Evolutionary conservation across 768 basidiomycete species (phyloP), one percentile per base, ranked within the genome.

Genomic region (Amanita pseudoporphyria): DNA sequence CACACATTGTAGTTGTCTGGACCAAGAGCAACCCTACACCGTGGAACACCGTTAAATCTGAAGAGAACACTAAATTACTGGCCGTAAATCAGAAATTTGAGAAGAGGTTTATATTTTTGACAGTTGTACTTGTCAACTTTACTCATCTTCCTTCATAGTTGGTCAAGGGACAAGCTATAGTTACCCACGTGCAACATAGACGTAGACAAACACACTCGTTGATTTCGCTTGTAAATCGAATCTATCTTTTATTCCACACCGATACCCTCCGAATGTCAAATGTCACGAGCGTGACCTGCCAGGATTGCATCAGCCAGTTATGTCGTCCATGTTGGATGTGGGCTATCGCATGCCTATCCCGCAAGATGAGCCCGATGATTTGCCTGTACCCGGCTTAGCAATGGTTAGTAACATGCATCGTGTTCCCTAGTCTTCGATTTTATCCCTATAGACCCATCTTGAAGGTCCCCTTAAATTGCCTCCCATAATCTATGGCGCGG

Each of bases 21-120:
- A 74, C 75, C 49, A 77, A 76, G 57, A 76, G 39, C 63, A 93
- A 94, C 73, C 89, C 89, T 31, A 82, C 81, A 18, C 91, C 91
- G n/a, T 93, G 87, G 87, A 87, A 88, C 67, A 74, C 78, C 50
- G 76, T 92, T 62, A 74, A 86, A 62, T 81, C 74, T 33, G 73
- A 83, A 59, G 81, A 92, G 66, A 78, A 78, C 55, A 86, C 76
- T 47, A 91, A 91, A 68, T 38, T 91, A 52, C 58, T 80, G 61
- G 63, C 74, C 38, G 76, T 87, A 33, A 80, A 82, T 69, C 81
- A 84, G 62, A 82, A 78, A 57, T 88, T 90, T 57, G 74, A 82
- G 6, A 84, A 81, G 71, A 79, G 73, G 88, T 84, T 41, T 49
- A 79, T 63, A 19, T 7, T 36, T 9, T 33, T 35, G 38, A n/a